A percentile compares a stretch with the other conserved stretches of the same genome.
Conservation (phyloP, 2,329 filamentous ascomycete genomes). For the Mycocentrospora acerina region DNA sequence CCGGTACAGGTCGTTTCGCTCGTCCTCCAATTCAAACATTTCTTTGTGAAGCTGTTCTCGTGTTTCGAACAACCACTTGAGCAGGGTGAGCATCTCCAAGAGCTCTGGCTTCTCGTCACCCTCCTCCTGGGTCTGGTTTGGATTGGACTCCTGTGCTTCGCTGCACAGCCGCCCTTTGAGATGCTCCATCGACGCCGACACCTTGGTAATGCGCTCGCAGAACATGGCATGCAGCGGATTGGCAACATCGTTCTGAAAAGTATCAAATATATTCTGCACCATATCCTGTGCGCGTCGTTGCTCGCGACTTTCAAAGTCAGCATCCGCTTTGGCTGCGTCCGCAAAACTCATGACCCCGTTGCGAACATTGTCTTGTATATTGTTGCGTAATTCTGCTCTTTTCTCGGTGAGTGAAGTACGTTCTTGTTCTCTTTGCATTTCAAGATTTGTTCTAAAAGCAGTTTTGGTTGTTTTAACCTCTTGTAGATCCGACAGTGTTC, state of each 20-base stretch:
- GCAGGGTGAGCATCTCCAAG: conserved; percentile 86
- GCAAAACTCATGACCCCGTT: conserved; percentile 78
- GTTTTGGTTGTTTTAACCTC: conserved; percentile 71
- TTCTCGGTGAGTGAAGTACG: conserved; percentile 59
- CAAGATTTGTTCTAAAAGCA: conserved; percentile 52
- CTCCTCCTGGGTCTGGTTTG: conserved; percentile 88
- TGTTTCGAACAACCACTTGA: conserved; percentile 97
- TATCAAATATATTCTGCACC: conserved; percentile 78
- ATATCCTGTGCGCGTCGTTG: conserved; percentile 69
- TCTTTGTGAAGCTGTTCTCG: conserved; percentile 85
- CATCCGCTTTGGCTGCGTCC: conserved; percentile 79
- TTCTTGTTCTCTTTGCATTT: conserved; percentile 56
- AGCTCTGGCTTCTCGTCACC: conserved; percentile 94
- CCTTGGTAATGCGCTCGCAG: conserved; percentile 70
- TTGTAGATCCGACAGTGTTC: conserved; percentile 70
- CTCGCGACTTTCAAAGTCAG: conserved; percentile 71
- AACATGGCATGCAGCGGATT: conserved; percentile 80
- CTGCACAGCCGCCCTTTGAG: conserved; percentile 72
- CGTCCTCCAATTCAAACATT: conserved; percentile 79
- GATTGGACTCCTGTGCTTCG: conserved; percentile 66
- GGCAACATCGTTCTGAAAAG: conserved; percentile 81
- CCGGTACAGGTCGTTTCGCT: conserved; percentile 83
- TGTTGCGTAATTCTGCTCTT: conserved; percentile 66
- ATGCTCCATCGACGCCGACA: conserved; percentile 75
- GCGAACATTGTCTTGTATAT: conserved; percentile 77